Evolutionary conservation across 805 yeast genomes (phyloP).

Genomic region (Lachancea sp.): DNA sequence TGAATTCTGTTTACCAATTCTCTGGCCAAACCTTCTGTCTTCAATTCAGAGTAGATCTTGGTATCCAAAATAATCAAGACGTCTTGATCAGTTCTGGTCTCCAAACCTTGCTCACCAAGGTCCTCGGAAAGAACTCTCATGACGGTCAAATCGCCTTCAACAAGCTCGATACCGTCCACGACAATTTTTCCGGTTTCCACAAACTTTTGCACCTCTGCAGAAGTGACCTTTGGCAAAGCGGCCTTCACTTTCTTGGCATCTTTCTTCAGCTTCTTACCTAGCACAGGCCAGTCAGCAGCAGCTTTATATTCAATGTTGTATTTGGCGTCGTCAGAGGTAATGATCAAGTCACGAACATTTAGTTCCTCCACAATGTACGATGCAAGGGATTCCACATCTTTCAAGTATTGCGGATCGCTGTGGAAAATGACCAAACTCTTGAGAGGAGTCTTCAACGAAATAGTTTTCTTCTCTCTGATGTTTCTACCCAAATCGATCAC

Average conservation of each 20-base stretch:
- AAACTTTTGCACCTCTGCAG: conserved; percentile 76
- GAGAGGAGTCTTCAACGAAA: conserved; percentile 92
- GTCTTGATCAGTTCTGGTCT: conserved; percentile 81
- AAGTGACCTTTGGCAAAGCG: conserved; percentile 76
- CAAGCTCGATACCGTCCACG: conserved; percentile 85
- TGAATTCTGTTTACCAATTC: conserved; percentile 96
- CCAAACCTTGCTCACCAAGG: conserved; percentile 62
- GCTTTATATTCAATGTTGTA: conserved; percentile 91
- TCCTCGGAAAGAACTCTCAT: conserved; percentile 79
- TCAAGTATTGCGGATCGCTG: conserved; percentile 64
- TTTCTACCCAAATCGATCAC: conserved; percentile 95
- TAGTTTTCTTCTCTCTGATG: conserved; percentile 91
- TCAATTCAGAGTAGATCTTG: conserved; percentile 77
- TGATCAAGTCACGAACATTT: conserved; percentile 80
- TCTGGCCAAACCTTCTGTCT: conserved; percentile 92
- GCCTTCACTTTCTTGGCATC: conserved; percentile 92
- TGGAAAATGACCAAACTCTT: conserved; percentile 82
- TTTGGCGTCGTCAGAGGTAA: conserved; percentile 84
- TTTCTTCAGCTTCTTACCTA: conserved; percentile 94
- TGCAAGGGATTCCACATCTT: conserved; percentile 72
- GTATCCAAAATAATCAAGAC: conserved; percentile 87
- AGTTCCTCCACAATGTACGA: conserved; percentile 82
- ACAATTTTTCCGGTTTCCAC: conserved; percentile 64
- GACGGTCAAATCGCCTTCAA: conserved; percentile 83
- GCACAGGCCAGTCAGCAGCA: conserved; percentile 97